phyloP scores from a whole-genome alignment of 805 yeast genomes.

The Candida orba region DNA sequence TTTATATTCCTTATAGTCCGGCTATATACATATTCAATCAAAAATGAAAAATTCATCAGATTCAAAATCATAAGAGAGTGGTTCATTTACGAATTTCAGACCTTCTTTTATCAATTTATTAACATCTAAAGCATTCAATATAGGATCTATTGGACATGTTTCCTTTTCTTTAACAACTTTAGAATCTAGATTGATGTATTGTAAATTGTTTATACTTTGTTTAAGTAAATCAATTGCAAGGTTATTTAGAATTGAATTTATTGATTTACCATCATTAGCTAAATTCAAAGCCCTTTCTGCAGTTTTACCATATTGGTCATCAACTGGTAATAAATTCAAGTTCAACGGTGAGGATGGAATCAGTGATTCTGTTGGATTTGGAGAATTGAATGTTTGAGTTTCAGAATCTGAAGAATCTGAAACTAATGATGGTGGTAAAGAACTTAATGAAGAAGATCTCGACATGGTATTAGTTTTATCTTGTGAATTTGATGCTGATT shows the following conservation, averaged over 20 bases:
- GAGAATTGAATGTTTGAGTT: neutral
- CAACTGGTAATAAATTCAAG: neutral
- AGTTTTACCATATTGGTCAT: neutral
- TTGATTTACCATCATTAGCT: conserved; percentile 21
- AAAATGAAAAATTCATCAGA: conserved; percentile 10
- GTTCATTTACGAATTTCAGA: conserved; percentile 6
- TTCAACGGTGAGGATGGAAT: neutral
- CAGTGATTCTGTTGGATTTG: neutral
- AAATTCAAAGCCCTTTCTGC: conserved; percentile 16
- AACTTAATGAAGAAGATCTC: conserved; percentile 7
- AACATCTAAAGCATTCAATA: neutral
- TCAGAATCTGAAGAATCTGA: conserved; percentile 6
- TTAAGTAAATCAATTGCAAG: conserved; percentile 18
- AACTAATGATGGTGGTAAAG: conserved; percentile 5
- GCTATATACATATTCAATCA: neutral
- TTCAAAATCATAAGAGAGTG: conserved; percentile 1
- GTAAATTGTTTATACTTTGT: conserved; percentile 16
- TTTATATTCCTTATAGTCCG: neutral
- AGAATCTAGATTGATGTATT: conserved; percentile 14
- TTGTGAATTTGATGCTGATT: no score
- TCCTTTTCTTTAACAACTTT: conserved; percentile 1
- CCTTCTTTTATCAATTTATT: conserved; percentile 4
- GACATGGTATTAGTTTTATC: no score
- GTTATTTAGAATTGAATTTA: conserved; percentile 14
- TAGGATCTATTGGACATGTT: no score